Evolutionary conservation across 495 filamentous ascomycete species (phyloP), one percentile per base, ranked within the genome.

Genomic region (Gamarada debralockiae): DNA sequence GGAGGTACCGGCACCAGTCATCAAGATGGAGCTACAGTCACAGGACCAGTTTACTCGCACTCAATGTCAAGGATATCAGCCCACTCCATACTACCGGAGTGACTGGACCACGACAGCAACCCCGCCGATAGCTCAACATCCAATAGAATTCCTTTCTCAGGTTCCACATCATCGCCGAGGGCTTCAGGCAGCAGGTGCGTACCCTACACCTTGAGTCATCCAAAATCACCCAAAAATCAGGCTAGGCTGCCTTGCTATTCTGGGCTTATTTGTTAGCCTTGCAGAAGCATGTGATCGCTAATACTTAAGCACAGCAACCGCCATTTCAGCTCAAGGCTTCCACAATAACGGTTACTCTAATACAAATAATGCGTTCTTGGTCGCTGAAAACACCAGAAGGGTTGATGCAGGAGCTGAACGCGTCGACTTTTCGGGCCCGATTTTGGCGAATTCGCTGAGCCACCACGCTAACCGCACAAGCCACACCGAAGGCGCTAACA

Each of bases 261-360:
- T 20, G 9, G 24, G 27, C n/a, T 3, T 34, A 6, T 31, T n/a
- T 10, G 44, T 2, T 27, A 31, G 44, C 44, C 23, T 17, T 17
- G 44, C 36, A 39, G 25, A 20, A 12, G 38, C 48, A 50, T 50
- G 48, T 50, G 48, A 50, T 34, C 38, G 13, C 9, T 48, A 25
- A 13, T 12, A 48, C 12, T 22, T 34, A 39, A 9, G 14, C 46
- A 37, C 48, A 21, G 29, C 37, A 8, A 17, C n/a, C 17, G 4
- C 27, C 31, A 9, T 34, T 17, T 25, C 37, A 21, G 17, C 48
- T 24, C 48, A 50, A 50, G 48, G 48, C 48, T 40, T 20, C 48
- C 20, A 23, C 48, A 9, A 27, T 18, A 12, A 25, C 20, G 21
- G 13, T 5, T 20, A 4, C 12, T 14, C 37, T 41, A 41, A 10